Conservation (phyloP, 805 yeast species). For the Sungouiella thailandica region DNA sequence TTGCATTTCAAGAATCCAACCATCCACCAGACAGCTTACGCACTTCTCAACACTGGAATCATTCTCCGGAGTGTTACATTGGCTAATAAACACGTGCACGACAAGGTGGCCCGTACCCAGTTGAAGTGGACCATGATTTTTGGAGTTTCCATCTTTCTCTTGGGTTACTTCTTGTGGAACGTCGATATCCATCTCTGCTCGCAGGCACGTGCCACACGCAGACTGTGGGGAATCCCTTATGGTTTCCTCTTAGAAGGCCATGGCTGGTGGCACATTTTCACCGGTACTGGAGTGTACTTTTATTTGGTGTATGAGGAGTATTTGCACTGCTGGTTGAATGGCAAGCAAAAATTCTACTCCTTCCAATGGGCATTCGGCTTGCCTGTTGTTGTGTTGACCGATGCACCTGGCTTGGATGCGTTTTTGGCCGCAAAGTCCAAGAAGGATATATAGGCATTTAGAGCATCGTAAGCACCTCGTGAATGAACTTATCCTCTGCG, state of each 20-base stretch:
- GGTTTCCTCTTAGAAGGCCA: slow-evolving; percentile 88
- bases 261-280: slow-evolving; percentile 95
- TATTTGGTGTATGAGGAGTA: slow-evolving; percentile 78
- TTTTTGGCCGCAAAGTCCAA: slow-evolving; percentile 3
- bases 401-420: slow-evolving; percentile 10
- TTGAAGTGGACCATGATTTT: slow-evolving; percentile 51
- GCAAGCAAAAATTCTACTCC: slow-evolving; percentile 49
- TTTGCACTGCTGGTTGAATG: slow-evolving; percentile 60
- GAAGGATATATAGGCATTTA: slow-evolving; percentile 11
- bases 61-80: slow-evolving; percentile 55
- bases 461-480: slow-evolving; percentile 39
- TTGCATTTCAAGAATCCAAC: slow-evolving; percentile 75
- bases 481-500: slow-evolving; percentile 37
- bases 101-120: slow-evolving; percentile 39
- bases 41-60: slow-evolving; percentile 66
- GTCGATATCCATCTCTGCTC: slow-evolving; percentile 78
- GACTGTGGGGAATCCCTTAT: slow-evolving; percentile 71
- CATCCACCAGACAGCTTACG: slow-evolving; percentile 85
- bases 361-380: slow-evolving; percentile 56
- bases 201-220: slow-evolving; percentile 52
- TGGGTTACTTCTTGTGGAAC: slow-evolving; percentile 86
- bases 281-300: slow-evolving; percentile 83
- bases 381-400: slow-evolving; percentile 13
- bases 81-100: slow-evolving; percentile 49
- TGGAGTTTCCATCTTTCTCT: slow-evolving; percentile 59